Evolutionary conservation across 768 basidiomycete species (phyloP), one percentile per base, ranked within the genome.

Genomic region (Lepiota subincarnata): DNA sequence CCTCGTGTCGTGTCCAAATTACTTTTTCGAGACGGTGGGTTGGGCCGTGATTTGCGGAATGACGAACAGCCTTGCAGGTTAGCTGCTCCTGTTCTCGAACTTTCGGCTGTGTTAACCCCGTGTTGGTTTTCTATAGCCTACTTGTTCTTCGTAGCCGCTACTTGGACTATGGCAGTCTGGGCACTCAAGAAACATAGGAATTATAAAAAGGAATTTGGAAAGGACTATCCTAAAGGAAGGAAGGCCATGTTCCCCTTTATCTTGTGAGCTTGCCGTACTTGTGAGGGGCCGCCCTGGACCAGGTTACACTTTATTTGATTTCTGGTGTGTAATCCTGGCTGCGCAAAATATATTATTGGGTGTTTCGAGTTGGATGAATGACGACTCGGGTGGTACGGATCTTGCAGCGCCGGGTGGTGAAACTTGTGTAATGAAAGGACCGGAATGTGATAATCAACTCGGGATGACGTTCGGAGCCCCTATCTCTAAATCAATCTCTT

Each of bases 161-260:
- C 74, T 0, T 78, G 57, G 31, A 84, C 84, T 60, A 98, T 98
- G 93, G 72, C 75, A 11, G 59, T 78, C 6, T 99, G 97, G 97
- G 95, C 95, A 12, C 62, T 79, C 37, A 92, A 95, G 76, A 98
- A 97, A 73, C 95, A 98, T 62, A 73, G 70, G 50, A 78, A 78
- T 48, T 98, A 98, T 73, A 90, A 84, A 77, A 93, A 87, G 64
- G 96, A 99, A 68, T 97, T 98, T 60, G 93, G 93, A 31, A 85
- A 82, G 59, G 81, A 86, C 54, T 96, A 92, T 64, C 94, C 83
- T 40, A 78, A 71, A 60, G 72, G 69, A 18, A 75, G 93, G 68
- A 92, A 86, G 68, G 85, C 82, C 34, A 83, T 96, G 68, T 74
- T 92, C 60, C 94, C 93, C 0, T 87, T 86, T 68, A 66, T 91